Evolutionary conservation across 1,139 yeast genomes (phyloP), one percentile per base, ranked within the genome.

Genomic region (Debaryomyces nepalensis): DNA sequence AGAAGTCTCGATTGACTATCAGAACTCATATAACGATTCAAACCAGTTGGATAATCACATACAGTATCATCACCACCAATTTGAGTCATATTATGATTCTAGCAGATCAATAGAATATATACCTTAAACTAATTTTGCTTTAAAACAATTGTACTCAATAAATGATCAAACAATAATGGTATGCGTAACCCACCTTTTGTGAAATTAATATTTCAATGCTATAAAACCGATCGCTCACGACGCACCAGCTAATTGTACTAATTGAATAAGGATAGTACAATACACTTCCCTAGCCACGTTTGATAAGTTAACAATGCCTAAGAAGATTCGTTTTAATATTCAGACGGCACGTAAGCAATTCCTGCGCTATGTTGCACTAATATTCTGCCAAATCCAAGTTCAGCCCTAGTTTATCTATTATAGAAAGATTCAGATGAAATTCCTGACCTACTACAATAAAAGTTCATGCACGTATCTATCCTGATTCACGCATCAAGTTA

Each of bases 171-270:
- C 34, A 31, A 31, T 20, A 8, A 20, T 31, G 15, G 20, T 15
- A 33, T 33, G 27, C 20, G 27, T 22, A 33, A 33, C 36, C 36
- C 36, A 21, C 36, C 27, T 33, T n/a, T 22, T 22, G 20, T 27
- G 9, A 32, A 32, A 33, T 12, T n/a, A 33, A 22, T 14, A 33
- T 15, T 16, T 20, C 20, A 23, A 33, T n/a, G 20, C n/a, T 4
- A 14, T 26, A 26, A 11, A 21, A 29, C 20, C 7, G 22, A 20
- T 31, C 22, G 11, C 37, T 23, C 29, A 23, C 37, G n/a, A 33
- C 15, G 22, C 10, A 22, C 16, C 36, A 11, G 26, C 24, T 27
- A 14, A n/a, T n/a, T n/a, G n/a, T n/a, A n/a, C n/a, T n/a, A 34
- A 18, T 8, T 34, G 22, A 34, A 24, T 24, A 30, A 23, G 37